Conservation (phyloP, 2,329 filamentous ascomycete species). For the Sporothrix inflata region DNA sequence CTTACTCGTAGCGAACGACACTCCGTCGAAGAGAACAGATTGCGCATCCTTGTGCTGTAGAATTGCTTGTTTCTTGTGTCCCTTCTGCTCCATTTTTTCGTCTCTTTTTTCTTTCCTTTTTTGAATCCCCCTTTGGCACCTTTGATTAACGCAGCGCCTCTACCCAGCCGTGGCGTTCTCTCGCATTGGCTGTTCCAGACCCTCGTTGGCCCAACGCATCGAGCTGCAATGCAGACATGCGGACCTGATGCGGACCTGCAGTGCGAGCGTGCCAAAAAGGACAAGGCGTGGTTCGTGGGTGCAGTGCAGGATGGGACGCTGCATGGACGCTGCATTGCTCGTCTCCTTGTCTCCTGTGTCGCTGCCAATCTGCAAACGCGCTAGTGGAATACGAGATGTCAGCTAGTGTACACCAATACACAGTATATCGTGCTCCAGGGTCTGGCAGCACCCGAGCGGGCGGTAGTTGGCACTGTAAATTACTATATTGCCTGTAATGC, state of each 20-base stretch:
- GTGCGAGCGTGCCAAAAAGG: background rate
- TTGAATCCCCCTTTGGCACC: background rate
- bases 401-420: background rate
- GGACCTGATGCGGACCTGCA: background rate
- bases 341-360: background rate
- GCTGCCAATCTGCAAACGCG: background rate
- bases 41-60: background rate
- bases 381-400: constrained; percentile 16
- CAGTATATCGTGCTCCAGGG: background rate
- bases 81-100: background rate
- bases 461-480: background rate
- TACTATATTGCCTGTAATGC: background rate
- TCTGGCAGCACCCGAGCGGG: background rate
- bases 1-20: too few relatives aligned
- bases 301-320: background rate
- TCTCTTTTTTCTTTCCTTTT: background rate
- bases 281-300: background rate
- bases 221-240: background rate
- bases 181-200: background rate
- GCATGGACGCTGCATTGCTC: too few relatives aligned
- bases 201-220: constrained; percentile 10
- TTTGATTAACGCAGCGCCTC: background rate
- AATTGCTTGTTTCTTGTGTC: too few relatives aligned
- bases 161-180: constrained; percentile 3
- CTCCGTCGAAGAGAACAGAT: constrained; percentile 6